phyloP scores from a whole-genome alignment of 202 grass and related monocot species.

The Eragrostis tef region DNA sequence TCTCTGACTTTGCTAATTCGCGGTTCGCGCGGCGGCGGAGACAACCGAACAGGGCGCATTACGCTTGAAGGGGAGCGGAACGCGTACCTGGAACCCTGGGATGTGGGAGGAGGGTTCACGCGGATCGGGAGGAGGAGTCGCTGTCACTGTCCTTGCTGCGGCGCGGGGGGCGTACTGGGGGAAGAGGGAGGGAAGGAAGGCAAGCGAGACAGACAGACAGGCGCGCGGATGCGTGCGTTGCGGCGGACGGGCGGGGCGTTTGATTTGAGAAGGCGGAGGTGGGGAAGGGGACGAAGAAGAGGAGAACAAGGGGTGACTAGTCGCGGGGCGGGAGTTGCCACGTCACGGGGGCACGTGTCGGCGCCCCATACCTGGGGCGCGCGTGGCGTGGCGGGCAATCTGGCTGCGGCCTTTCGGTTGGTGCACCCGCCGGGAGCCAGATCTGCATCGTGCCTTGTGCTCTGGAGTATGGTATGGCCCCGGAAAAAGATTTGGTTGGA shows the following conservation, averaged over 20 bases:
- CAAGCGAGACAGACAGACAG: background rate
- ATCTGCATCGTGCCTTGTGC: constrained; percentile 8
- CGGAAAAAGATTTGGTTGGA: background rate
- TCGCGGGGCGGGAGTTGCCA: constrained; percentile 9
- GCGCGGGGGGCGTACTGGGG: background rate
- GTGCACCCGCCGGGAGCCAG: background rate
- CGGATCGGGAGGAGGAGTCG: constrained; percentile 18
- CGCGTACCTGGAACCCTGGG: constrained; percentile 29
- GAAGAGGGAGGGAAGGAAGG: background rate
- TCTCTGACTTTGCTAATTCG: background rate
- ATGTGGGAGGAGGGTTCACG: background rate
- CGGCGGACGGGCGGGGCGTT: background rate
- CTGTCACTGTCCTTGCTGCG: background rate
- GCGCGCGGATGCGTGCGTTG: background rate
- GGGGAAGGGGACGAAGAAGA: background rate
- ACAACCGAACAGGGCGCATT: no score
- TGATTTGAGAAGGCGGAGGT: constrained; percentile 21
- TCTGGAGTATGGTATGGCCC: background rate
- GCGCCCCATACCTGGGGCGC: constrained; percentile 13
- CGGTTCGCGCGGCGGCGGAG: background rate
- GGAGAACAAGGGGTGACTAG: background rate
- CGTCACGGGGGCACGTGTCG: constrained; percentile 41
- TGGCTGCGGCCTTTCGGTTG: constrained; percentile 8
- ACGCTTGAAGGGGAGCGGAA: background rate
- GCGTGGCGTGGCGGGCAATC: background rate